Conservation (phyloP, 257 asterid genomes). For the Leptodermis oblonga region DNA sequence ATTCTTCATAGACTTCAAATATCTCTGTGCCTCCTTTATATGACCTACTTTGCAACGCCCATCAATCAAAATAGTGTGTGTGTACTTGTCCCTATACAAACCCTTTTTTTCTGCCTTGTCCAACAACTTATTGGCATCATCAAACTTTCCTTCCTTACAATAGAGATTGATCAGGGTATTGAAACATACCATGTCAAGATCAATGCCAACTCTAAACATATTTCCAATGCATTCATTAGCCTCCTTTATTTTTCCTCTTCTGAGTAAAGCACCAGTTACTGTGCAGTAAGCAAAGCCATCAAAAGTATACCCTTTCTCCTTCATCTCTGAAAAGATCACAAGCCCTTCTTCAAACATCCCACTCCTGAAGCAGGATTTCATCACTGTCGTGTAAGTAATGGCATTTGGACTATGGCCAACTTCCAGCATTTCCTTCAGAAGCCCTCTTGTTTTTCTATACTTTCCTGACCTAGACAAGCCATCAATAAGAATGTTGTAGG, state of each 20-base stretch:
- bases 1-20: constrained; percentile 47
- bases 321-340: constrained; percentile 68
- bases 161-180: constrained; percentile 66
- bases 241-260: constrained; percentile 40
- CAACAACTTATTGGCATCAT: constrained; percentile 48
- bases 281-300: constrained; percentile 80
- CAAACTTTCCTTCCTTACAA: constrained; percentile 61
- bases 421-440: constrained; percentile 58
- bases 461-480: constrained; percentile 49
- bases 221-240: constrained; percentile 48
- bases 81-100: constrained; percentile 54
- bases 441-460: constrained; percentile 45
- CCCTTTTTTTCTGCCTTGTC: constrained; percentile 53
- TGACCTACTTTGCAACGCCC: constrained; percentile 75
- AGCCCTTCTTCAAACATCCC: constrained; percentile 52
- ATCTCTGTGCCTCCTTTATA: constrained; percentile 46
- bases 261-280: constrained; percentile 59
- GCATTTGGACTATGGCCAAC: constrained; percentile 62
- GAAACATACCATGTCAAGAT: constrained; percentile 68
- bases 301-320: constrained; percentile 65
- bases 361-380: constrained; percentile 62
- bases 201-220: constrained; percentile 69
- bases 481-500: constrained; percentile 76
- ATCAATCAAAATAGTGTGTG: constrained; percentile 72
- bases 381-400: constrained; percentile 71